phyloP scores from a whole-genome alignment of 2,329 filamentous ascomycete genomes.

The Cyclaneusma minus region DNA sequence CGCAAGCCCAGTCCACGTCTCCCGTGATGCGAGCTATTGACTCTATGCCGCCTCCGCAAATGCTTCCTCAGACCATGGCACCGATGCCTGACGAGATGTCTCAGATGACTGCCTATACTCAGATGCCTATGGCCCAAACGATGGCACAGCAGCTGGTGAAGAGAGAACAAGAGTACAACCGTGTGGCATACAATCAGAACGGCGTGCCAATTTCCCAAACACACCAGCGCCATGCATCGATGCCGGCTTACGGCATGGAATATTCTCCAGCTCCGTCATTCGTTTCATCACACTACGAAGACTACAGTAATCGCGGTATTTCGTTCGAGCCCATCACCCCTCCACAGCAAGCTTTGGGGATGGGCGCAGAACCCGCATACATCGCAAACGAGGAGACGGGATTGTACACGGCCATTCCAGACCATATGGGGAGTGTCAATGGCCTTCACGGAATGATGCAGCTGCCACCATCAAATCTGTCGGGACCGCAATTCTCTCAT shows the following conservation, averaged over 20 bases:
- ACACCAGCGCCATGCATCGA: constrained; percentile 92
- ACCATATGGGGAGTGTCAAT: constrained; percentile 58
- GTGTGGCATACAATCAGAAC: constrained; percentile 83
- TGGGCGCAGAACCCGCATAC: constrained; percentile 82
- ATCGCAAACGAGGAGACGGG: constrained; percentile 97
- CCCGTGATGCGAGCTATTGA: constrained; percentile 84
- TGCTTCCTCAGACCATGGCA: constrained; percentile 47
- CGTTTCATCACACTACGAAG: constrained; percentile 95
- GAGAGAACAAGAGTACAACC: constrained; percentile 71
- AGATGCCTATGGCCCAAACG: constrained; percentile 53
- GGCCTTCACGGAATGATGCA: constrained; percentile 82
- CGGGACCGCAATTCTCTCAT: constrained; percentile 64
- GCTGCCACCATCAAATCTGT: constrained; percentile 71
- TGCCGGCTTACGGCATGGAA: constrained; percentile 88
- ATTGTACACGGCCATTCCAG: constrained; percentile 86
- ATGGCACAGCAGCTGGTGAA: constrained; percentile 66
- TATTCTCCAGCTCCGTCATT: constrained; percentile 97
- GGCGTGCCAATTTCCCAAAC: constrained; percentile 69
- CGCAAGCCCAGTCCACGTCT: constrained; percentile 67
- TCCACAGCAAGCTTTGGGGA: constrained; percentile 72
- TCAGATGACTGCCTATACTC: constrained; percentile 49
- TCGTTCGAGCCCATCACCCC: constrained; percentile 96
- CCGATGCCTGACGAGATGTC: constrained; percentile 44
- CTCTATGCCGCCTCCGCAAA: constrained; percentile 81
- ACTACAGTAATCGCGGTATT: constrained; percentile 90